Evolutionary conservation across 768 basidiomycete species (phyloP), one percentile per base, ranked within the genome.

Genomic region (Mycena venus): DNA sequence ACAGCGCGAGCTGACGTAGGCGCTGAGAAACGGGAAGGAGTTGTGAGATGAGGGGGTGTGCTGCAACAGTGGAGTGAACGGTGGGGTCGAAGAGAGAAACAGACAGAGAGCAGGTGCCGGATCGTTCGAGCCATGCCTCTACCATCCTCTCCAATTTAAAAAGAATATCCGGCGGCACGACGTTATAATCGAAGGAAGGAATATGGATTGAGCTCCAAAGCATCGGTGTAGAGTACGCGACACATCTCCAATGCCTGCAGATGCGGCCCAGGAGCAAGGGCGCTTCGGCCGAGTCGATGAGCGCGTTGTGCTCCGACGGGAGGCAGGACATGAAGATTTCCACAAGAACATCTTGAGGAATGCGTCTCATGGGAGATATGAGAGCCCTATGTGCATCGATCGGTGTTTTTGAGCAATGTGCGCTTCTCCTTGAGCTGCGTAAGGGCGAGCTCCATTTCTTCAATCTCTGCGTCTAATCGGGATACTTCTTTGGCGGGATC

Each of bases 251-350:
- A 67, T 31, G 25, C 27, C 21, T n/a, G 38, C 66, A 67, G n/a
- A 67, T 67, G 40, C 21, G 55, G 29, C 64, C 66, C 10, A 67
- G 38, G 29, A 67, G 53, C 53, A 67, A 27, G 19, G 66, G 66
- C 53, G 55, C 36, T 32, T 67, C 66, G 23, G 17, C 25, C 7
- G 65, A 36, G 21, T 66, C 65, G 47, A 61, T 64, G 29, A 68
- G 49, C 2, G 66, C 65, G n/a, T 64, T 27, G 47, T 68, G 73
- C 42, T 36, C 42, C 3, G 63, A 49, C 10, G 73, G 53, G 8
- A 74, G 44, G 47, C 67, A 74, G 42, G 51, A 38, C 19, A n/a
- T 10, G 68, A 74, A 74, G 1, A 74, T 64, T 21, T 74, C 73
- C 17, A 40, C 40, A 21, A 74, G 67, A 32, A 74, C 49, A 23